A percentile compares a stretch with the other conserved stretches of the same genome.
Conservation (phyloP, 169 alveolate species). For the Eimeria maxima region DNA sequence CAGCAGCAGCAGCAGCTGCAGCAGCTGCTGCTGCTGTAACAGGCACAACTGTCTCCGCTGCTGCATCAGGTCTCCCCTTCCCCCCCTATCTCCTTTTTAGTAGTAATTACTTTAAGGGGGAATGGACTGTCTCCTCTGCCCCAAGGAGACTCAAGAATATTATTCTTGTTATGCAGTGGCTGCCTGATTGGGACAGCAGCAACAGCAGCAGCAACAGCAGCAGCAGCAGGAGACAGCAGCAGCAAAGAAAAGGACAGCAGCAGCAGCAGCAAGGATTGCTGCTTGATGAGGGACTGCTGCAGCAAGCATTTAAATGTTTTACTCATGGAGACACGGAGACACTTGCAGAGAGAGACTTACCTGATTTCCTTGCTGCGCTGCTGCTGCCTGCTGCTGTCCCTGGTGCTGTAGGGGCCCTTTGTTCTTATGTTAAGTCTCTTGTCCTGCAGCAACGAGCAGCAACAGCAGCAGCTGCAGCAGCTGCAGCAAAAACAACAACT, state of each 20-base stretch:
- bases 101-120: constrained; percentile 45
- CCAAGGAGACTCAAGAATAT: constrained; percentile 74
- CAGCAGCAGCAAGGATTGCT: no score
- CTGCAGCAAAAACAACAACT: constrained; percentile 4
- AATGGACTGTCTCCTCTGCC: constrained; percentile 45
- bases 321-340: constrained; percentile 89
- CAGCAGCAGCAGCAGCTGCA: constrained; percentile 51
- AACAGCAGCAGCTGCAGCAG: background rate
- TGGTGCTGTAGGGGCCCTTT: constrained; percentile 12
- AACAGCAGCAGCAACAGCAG: constrained; percentile 77
- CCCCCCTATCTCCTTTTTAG: constrained; percentile 60
- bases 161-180: constrained; percentile 80
- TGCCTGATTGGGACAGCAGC: constrained; percentile 79
- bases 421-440: constrained; percentile 11
- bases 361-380: constrained; percentile 68
- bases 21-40: constrained; percentile 27
- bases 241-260: background rate
- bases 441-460: constrained; percentile 58
- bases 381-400: constrained; percentile 49
- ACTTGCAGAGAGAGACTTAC: constrained; percentile 43
- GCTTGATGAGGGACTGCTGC: no score
- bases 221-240: constrained; percentile 88
- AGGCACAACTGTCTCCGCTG: constrained; percentile 2
- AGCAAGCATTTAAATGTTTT: constrained; percentile 91
- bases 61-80: constrained; percentile 63